Base-by-base conservation (phyloP, 2,329 filamentous ascomycete species). In the Fusarium avenaceum region DNA sequence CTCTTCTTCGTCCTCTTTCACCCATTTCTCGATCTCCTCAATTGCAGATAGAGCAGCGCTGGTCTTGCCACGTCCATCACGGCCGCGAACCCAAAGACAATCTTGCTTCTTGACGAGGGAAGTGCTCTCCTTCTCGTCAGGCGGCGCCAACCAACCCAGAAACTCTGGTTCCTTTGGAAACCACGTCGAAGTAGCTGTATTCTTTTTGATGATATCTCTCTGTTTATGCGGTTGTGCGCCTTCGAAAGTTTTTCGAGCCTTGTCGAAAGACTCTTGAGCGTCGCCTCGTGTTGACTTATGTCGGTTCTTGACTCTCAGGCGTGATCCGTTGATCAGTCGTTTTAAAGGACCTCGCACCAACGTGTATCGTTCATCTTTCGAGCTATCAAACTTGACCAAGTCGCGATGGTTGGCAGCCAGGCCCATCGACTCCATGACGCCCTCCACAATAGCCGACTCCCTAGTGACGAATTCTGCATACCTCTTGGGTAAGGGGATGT, bases 41-140 rank as follows among this genome's bases (percentile, higher is more conserved):
- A 82, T 59, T 4, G 77, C 79, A 1, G 80, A 79, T 51, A 82
- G 63, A 0, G 79, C 76, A 0, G 79, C 80, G 28, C 78, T 80
- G 0, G 80, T 81, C 59, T 82, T 82, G 6, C 80, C 80, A 53
- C 79, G 74, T 6, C 80, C 80, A 53, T 82, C 79, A 3, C 76
- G 79, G 4, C 80, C 80, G 13, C 78, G 75, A 15, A 82, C 72
- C 77, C 80, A 82, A 2, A 82, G 52, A 17, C 72, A 80, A 56
- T 81, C 78, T 6, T 72, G 74, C 14, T 28, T 30, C 48, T 52
- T 49, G 10, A 58, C 40, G 17, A 33, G 28, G 24, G 40, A 35
- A 8, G 10, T 14, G 1, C 59, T 33, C 1, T 70, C 40, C 3
- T 43, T 22, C 4, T 59, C 60, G 1, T 52, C 49, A 8, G 49